Percentiles rank a stretch among this genome's conserved stretches.
Conservation (phyloP, 352 stramenopile genomes). For the Globisporangium viniferum region DNA sequence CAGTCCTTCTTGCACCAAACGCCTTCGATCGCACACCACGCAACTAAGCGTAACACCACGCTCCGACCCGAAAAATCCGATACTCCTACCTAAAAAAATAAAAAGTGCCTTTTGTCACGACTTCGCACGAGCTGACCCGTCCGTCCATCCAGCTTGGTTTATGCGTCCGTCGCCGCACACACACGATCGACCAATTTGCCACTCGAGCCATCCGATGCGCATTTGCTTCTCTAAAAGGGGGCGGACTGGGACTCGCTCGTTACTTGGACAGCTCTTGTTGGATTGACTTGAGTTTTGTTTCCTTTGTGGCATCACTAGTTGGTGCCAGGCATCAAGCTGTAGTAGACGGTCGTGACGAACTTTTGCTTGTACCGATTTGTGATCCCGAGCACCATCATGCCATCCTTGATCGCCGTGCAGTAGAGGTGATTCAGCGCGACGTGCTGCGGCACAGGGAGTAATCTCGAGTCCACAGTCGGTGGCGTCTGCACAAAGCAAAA, state of each 20-base stretch:
- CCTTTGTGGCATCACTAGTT: conserved; percentile 38
- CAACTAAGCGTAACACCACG: not conserved
- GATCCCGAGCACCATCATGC: conserved; percentile 99
- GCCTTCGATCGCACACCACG: not conserved
- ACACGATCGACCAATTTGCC: not conserved
- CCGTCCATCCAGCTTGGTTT: not conserved
- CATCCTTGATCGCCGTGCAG: conserved; percentile 98
- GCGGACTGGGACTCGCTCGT: not conserved
- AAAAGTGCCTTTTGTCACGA: not conserved
- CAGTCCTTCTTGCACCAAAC: not conserved
- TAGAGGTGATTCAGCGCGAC: conserved; percentile 99
- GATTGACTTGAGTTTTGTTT: not conserved
- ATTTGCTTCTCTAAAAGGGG: not conserved
- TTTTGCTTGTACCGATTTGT: conserved; percentile 97
- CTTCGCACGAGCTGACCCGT: not conserved
- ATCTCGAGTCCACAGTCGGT: conserved; percentile 92
- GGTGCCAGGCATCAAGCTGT: conserved; percentile 89
- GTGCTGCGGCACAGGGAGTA: conserved; percentile 97
- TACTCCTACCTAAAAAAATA: not conserved
- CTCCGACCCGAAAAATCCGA: not conserved
- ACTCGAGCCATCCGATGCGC: not conserved
- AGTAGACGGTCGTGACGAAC: conserved; percentile 98
- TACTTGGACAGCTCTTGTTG: not conserved
- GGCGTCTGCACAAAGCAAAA: conserved; percentile 54
- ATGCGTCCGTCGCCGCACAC: not conserved